Conservation (phyloP, 2,329 filamentous ascomycete species). For the Fusarium pseudoanthophilum region DNA sequence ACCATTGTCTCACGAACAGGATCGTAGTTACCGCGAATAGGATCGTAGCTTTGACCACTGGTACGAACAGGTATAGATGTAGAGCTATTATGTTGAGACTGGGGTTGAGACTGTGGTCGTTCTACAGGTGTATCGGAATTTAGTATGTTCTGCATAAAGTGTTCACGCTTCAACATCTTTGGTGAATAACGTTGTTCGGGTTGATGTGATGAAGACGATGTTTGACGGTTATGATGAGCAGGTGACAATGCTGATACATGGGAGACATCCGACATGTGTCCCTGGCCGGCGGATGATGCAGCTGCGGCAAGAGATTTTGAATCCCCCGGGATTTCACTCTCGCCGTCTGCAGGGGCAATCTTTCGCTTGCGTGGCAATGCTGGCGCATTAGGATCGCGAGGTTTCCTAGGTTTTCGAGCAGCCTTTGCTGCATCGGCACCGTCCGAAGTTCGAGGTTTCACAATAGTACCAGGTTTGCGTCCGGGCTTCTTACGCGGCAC, state of each 20-base stretch:
- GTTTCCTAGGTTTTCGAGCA: slow-evolving; percentile 63
- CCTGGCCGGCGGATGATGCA: slow-evolving; percentile 35
- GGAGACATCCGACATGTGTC: slow-evolving; percentile 40
- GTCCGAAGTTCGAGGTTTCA: slow-evolving; percentile 57
- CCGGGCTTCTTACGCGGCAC: slow-evolving; percentile 72
- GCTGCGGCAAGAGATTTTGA: slow-evolving; percentile 50
- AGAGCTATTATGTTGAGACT: slow-evolving; percentile 53
- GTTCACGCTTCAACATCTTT: slow-evolving; percentile 63
- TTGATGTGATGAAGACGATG: slow-evolving; percentile 37
- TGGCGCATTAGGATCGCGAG: slow-evolving; percentile 68
- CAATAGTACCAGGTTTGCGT: slow-evolving; percentile 69
- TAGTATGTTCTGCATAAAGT: slow-evolving; percentile 65
- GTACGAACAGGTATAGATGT: slow-evolving; percentile 63
- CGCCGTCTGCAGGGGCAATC: slow-evolving; percentile 54
- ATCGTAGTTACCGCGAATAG: slow-evolving; percentile 81
- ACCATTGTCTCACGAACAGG: slow-evolving; percentile 71
- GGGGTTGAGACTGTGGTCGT: slow-evolving; percentile 36
- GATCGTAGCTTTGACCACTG: slow-evolving; percentile 88
- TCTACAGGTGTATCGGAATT: slow-evolving; percentile 58
- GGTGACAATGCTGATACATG: slow-evolving; percentile 42
- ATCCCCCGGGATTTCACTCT: slow-evolving; percentile 51
- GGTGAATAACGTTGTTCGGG: slow-evolving; percentile 53
- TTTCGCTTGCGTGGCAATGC: slow-evolving; percentile 67
- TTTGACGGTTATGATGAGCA: slow-evolving; percentile 47
- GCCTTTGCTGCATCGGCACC: slow-evolving; percentile 56